Conservation (phyloP, 345 rosid species). For the sweet orange (Citrus sinensis) region DNA sequence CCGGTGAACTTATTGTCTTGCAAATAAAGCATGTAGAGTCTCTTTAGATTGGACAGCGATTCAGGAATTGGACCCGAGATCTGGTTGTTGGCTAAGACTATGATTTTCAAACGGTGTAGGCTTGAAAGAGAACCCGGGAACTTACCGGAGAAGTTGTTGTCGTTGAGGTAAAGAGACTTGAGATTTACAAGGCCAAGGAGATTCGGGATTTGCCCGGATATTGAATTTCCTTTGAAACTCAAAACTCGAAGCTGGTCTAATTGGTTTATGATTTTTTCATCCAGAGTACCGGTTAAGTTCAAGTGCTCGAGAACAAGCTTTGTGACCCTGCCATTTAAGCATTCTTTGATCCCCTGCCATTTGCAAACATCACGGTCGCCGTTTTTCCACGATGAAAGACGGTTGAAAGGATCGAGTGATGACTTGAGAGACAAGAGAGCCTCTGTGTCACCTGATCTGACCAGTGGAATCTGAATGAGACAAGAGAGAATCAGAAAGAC, state of each 20-base stretch:
- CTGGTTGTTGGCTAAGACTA: conserved; percentile 51
- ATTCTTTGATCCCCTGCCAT: conserved; percentile 77
- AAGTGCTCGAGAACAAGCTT: conserved; percentile 75
- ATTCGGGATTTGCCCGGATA: conserved; percentile 70
- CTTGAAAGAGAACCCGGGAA: conserved; percentile 65
- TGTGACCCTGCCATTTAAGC: conserved; percentile 71
- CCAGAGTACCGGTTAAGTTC: conserved; percentile 63
- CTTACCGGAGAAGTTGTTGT: conserved; percentile 67
- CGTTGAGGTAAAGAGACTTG: conserved; percentile 67
- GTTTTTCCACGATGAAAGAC: conserved; percentile 55
- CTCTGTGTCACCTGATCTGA: conserved; percentile 58
- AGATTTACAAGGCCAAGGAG: conserved; percentile 71
- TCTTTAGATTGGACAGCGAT: conserved; percentile 53
- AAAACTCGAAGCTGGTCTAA: conserved; percentile 84
- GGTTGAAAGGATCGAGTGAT: conserved; percentile 54
- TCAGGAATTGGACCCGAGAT: conserved; percentile 65
- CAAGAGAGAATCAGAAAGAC: conserved; percentile 23
- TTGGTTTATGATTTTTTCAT: conserved; percentile 44
- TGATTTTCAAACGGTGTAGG: conserved; percentile 72
- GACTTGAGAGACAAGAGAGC: conserved; percentile 70
- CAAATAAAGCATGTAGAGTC: conserved; percentile 57
- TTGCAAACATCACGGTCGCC: conserved; percentile 46
- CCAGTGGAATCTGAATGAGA: conserved; percentile 33
- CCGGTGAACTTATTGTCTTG: conserved; percentile 65
- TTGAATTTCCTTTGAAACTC: conserved; percentile 80